phyloP scores from a whole-genome alignment of 1,139 yeast genomes.

The Casaregolazyma suthepensis region DNA sequence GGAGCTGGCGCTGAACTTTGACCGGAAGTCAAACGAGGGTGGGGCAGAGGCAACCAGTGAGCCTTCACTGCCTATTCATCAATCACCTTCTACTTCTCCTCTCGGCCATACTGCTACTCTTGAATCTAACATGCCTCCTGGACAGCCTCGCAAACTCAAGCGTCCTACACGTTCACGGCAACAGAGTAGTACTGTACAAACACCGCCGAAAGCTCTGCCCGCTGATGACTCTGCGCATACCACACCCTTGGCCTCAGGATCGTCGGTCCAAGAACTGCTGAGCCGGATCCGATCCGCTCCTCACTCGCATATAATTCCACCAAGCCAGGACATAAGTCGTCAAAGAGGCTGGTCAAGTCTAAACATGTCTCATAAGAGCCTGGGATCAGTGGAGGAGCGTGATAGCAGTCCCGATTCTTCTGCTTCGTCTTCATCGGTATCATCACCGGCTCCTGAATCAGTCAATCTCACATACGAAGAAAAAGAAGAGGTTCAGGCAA shows the following conservation, averaged over 20 bases:
- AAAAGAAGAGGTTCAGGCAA: slow-evolving; percentile 46
- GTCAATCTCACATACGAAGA: slow-evolving; percentile 37
- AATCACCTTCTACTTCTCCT: slow-evolving; percentile 9
- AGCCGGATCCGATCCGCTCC: slow-evolving; percentile 19
- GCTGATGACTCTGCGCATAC: background rate
- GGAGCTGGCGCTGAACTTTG: slow-evolving; percentile 22
- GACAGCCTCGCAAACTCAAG: slow-evolving; percentile 15
- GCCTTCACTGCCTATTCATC: background rate
- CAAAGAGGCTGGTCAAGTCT: background rate
- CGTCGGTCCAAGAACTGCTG: slow-evolving; percentile 21
- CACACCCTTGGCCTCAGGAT: slow-evolving; percentile 5
- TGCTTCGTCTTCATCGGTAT: slow-evolving; percentile 8
- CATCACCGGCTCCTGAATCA: slow-evolving; percentile 11
- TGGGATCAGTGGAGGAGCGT: background rate
- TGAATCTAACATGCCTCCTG: background rate
- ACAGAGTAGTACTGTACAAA: background rate
- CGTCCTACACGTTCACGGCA: slow-evolving; percentile 16
- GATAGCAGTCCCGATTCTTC: background rate
- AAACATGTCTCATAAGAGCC: background rate
- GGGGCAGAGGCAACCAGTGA: background rate
- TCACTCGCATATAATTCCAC: background rate
- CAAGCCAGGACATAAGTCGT: background rate
- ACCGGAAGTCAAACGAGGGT: background rate
- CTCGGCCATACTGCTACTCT: background rate
- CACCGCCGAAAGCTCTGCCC: slow-evolving; percentile 1